Conservation (phyloP, 1,284 basidiomycete species). For the Rhodotorula mucilaginosa region DNA sequence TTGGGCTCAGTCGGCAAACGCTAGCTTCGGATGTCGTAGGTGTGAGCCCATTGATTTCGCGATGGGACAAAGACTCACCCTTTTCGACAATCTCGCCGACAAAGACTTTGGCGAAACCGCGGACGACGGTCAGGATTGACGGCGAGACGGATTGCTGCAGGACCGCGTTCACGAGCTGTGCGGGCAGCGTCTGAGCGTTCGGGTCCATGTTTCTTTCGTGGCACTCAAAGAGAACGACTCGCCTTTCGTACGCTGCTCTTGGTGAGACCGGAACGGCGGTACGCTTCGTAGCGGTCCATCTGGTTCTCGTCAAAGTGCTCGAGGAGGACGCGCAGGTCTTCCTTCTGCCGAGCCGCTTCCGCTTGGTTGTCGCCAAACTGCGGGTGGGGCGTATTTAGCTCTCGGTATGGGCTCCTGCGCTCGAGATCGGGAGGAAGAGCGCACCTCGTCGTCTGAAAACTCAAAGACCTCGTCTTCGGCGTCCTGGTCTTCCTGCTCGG, state of each 20-base stretch:
- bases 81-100: slow-evolving; percentile 88
- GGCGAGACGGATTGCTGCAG: slow-evolving; percentile 74
- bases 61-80: slow-evolving; percentile 54
- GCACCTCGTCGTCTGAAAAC: slow-evolving; percentile 45
- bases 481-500: slow-evolving; percentile 45
- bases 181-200: background rate
- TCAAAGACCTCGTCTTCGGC: slow-evolving; percentile 48
- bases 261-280: slow-evolving; percentile 74
- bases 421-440: background rate
- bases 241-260: slow-evolving; percentile 79
- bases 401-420: no score
- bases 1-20: no score
- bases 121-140: slow-evolving; percentile 80
- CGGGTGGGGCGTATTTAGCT: no score
- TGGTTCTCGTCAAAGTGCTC: slow-evolving; percentile 79
- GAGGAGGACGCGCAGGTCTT: slow-evolving; percentile 64
- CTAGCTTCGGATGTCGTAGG: no score
- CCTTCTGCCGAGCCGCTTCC: slow-evolving; percentile 28
- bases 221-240: slow-evolving; percentile 31
- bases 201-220: no score
- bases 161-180: slow-evolving; percentile 76
- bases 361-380: slow-evolving; percentile 34
- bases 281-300: slow-evolving; percentile 83
- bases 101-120: slow-evolving; percentile 85
- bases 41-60: background rate